phyloP scores from a whole-genome alignment of 306 rosid genomes.

The Lathyrus sativus region DNA sequence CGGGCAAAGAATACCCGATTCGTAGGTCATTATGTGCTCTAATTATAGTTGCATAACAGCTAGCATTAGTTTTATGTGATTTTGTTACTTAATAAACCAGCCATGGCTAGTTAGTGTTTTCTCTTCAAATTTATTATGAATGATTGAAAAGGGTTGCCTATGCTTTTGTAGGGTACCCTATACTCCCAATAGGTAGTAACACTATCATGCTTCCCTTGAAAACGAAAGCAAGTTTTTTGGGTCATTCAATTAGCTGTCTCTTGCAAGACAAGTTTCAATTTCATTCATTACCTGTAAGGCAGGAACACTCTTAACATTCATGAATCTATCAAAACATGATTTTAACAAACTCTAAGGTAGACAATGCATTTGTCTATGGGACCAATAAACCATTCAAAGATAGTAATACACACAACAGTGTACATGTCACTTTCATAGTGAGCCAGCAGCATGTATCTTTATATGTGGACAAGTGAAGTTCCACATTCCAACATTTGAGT shows the following conservation, averaged over 20 bases:
- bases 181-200: conserved; percentile 33
- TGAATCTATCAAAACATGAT: conserved; percentile 35
- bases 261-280: conserved; percentile 32
- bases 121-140: not conserved
- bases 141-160: not conserved
- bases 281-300: conserved; percentile 31
- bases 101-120: conserved; percentile 2
- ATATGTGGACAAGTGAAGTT: conserved; percentile 24
- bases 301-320: conserved; percentile 40
- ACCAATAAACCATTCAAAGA: not conserved
- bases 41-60: no score
- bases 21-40: no score
- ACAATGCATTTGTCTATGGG: conserved; percentile 23
- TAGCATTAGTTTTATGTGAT: not conserved
- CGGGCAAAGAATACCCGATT: no score
- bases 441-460: conserved; percentile 3
- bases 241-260: conserved; percentile 4
- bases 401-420: conserved; percentile 7
- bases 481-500: conserved; percentile 34
- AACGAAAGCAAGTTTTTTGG: conserved; percentile 22
- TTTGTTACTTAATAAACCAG: not conserved
- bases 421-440: conserved; percentile 27
- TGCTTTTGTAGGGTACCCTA: conserved; percentile 30
- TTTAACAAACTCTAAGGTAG: conserved; percentile 29
- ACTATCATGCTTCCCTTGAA: conserved; percentile 35